Evolutionary conservation across 495 filamentous ascomycete species (phyloP).

Genomic region (Amorphotheca resinae): DNA sequence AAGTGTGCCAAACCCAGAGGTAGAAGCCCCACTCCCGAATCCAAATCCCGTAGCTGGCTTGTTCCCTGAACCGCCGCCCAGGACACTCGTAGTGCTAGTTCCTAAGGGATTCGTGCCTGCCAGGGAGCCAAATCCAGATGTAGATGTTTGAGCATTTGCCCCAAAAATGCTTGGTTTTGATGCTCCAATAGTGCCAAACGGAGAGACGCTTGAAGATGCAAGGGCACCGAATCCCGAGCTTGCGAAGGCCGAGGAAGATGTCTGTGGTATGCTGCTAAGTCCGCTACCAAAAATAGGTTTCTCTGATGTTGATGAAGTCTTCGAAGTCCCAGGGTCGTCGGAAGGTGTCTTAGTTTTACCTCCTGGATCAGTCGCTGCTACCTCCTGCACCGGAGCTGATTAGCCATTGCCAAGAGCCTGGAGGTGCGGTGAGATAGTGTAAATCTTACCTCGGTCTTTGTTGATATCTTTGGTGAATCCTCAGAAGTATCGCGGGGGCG

Average conservation of each 20-base stretch:
- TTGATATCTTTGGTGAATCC: conserved; percentile 9
- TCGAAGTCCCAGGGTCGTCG: neutral
- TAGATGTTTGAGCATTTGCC: conserved; percentile 4
- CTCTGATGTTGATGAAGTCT: conserved; percentile 11
- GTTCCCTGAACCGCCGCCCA: conserved; percentile 8
- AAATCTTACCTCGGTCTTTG: conserved; percentile 3
- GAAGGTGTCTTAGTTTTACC: neutral
- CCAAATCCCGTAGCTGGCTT: conserved; percentile 17
- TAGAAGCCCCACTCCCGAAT: conserved; percentile 23
- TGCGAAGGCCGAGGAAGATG: conserved; percentile 34
- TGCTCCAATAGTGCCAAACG: conserved; percentile 30
- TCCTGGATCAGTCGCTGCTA: neutral
- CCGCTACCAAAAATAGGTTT: conserved; percentile 1
- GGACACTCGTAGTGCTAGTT: conserved; percentile 8
- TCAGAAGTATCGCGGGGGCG: conserved; percentile 31
- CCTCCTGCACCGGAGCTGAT: neutral
- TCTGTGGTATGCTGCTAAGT: conserved; percentile 18
- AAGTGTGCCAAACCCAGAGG: conserved; percentile 25
- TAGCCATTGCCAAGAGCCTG: no score
- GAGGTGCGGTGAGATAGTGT: neutral
- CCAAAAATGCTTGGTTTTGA: conserved; percentile 30
- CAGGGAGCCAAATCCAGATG: conserved; percentile 18
- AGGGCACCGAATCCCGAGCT: conserved; percentile 40
- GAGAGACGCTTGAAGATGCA: conserved; percentile 33
- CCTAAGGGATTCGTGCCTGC: conserved; percentile 7